Evolutionary conservation across 192 early-diverging fungal genomes (phyloP).

Genomic region (Spizellomyces punctatus): DNA sequence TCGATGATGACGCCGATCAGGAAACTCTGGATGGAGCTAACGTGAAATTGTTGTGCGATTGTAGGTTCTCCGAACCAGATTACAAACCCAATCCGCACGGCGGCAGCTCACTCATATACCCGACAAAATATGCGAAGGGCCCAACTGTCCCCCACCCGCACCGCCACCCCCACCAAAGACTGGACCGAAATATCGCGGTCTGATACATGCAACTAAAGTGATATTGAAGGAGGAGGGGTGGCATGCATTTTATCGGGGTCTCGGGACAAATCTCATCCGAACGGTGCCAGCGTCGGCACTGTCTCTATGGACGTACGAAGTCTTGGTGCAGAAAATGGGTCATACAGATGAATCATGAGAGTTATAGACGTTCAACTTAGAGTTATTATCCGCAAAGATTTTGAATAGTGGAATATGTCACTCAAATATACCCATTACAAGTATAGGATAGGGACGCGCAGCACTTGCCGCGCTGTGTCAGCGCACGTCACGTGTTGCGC

Average conservation of each 20-base stretch:
- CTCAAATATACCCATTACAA: too few species aligned
- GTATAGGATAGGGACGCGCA: too few species aligned
- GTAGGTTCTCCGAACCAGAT: slow-evolving; percentile 82
- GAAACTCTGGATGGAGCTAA: not conserved
- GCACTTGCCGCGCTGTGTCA: too few species aligned
- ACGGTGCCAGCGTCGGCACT: slow-evolving; percentile 88
- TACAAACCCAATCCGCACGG: slow-evolving; percentile 76
- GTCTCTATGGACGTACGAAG: slow-evolving; percentile 87
- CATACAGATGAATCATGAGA: not conserved
- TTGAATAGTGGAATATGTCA: too few species aligned
- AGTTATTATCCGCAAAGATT: too few species aligned
- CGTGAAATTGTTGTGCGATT: not conserved
- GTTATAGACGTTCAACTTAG: too few species aligned
- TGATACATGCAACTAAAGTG: slow-evolving; percentile 73
- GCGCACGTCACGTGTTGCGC: too few species aligned
- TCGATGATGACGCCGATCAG: not conserved
- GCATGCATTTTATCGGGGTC: slow-evolving; percentile 84
- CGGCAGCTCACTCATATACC: slow-evolving; percentile 53
- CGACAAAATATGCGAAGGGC: slow-evolving; percentile 26
- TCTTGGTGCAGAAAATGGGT: slow-evolving; percentile 58
- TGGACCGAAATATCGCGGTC: slow-evolving; percentile 72
- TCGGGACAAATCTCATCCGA: slow-evolving; percentile 82
- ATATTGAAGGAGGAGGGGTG: slow-evolving; percentile 80
- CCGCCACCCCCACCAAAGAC: slow-evolving; percentile 2
- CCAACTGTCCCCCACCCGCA: slow-evolving; percentile 22